Evolutionary conservation across 495 filamentous ascomycete genomes (phyloP).

Genomic region (Friedmanniomyces simplex): DNA sequence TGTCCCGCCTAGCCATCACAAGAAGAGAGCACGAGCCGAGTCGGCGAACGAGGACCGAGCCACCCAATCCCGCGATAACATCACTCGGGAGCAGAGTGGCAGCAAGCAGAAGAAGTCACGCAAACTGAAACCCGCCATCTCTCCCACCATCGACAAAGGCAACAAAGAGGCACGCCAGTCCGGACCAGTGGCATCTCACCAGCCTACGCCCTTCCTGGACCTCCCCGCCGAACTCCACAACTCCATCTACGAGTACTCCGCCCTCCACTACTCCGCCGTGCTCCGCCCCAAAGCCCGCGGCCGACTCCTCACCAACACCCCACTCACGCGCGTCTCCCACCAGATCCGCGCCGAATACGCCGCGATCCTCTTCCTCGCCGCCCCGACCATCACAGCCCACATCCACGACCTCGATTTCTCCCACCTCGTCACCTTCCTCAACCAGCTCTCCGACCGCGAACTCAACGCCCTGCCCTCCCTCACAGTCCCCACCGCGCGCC

Average conservation of each 20-base stretch:
- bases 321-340: background rate
- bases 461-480: background rate
- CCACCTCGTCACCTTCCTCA: constrained; percentile 6
- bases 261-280: background rate
- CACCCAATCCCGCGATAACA: too few relatives aligned
- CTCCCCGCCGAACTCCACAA: background rate
- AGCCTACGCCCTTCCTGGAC: background rate
- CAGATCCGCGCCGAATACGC: background rate
- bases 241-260: constrained; percentile 3
- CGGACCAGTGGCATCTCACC: background rate
- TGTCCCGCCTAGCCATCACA: too few relatives aligned
- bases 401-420: background rate
- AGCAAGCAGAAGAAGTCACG: background rate
- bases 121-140: too few relatives aligned
- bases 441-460: background rate
- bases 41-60: too few relatives aligned
- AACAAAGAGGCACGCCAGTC: background rate
- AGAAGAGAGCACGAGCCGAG: too few relatives aligned
- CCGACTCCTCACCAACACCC: background rate
- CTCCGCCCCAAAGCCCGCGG: background rate
- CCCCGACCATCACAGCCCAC: background rate
- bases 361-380: background rate
- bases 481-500: background rate
- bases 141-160: too few relatives aligned
- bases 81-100: too few relatives aligned